Base-by-base conservation (phyloP, 208 protist genomes). In the Strigomonas oncopelti region DNA sequence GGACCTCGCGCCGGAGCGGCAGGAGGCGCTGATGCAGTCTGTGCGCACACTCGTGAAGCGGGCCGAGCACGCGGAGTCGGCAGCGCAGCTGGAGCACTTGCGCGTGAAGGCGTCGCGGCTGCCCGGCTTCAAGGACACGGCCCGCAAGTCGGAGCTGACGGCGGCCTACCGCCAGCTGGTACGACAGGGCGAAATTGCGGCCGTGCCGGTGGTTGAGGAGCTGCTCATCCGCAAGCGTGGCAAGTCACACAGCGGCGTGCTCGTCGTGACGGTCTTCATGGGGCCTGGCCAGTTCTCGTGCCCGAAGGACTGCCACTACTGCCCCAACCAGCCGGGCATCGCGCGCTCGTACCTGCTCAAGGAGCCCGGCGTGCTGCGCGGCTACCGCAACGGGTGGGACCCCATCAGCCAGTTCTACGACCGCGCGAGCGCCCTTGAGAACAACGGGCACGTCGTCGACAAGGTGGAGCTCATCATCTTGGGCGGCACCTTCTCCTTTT, bases 401-500 rank as follows among this genome's bases (percentile, higher is more conserved):
- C 87, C 91, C 24, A 88, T 96, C 48, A 72, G 74, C 36, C 94
- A 97, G 75, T 95, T 97, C 67, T 86, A 90, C 71, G 94, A 97
- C 78, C 85, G 94, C 52, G 90, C 87, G n/a, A 88, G 81, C 46
- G 85, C 89, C 18, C 84, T 97, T 61, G 90, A 92, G 65, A 86
- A 84, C 71, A 97, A 95, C 71, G 95, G 95, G 2, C 95, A 98
- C 71, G 80, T 91, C 8, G 88, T 89, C 59, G 95, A 96, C 72
- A 98, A 99, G 85, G 97, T 99, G 32, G 99, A 99, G 77, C 98
- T 99, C 31, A 98, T 99, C 71, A 92, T 99, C 63, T 99, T 99
- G 82, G 99, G 99, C 32, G 99, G 99, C 29, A 99, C 99, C 36
- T 99, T 99, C 66, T 98, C 99, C 67, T 98, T 95, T 57, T 96